Conservation (phyloP, 2,329 filamentous ascomycete genomes). For the Microascus cirrosus region DNA sequence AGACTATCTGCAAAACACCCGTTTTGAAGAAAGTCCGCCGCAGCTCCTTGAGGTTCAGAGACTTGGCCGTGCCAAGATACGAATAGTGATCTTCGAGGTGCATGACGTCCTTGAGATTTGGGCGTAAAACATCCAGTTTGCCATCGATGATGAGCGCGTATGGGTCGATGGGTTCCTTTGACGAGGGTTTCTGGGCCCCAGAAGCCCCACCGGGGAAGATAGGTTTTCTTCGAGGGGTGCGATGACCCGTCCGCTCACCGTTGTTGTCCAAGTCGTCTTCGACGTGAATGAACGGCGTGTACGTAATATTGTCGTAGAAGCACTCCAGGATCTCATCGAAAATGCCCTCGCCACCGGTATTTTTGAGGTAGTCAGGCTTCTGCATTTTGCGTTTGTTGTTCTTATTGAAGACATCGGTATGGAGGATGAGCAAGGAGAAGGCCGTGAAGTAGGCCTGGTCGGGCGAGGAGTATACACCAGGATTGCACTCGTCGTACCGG, state of each 20-base stretch:
- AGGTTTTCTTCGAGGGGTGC: conserved; percentile 60
- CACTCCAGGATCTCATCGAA: conserved; percentile 87
- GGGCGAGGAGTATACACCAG: conserved; percentile 79
- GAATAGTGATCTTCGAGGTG: conserved; percentile 84
- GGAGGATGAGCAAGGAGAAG: conserved; percentile 90
- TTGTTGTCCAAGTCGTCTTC: conserved; percentile 82
- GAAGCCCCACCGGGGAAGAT: conserved; percentile 55
- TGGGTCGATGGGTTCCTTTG: conserved; percentile 82
- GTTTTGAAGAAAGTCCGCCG: conserved; percentile 87
- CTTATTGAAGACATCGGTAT: conserved; percentile 99
- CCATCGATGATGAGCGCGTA: conserved; percentile 90
- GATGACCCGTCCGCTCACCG: conserved; percentile 58
- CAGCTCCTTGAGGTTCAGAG: conserved; percentile 68
- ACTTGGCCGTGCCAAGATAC: conserved; percentile 67
- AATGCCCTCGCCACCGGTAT: conserved; percentile 85
- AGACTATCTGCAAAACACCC: conserved; percentile 88
- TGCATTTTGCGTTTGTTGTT: conserved; percentile 99
- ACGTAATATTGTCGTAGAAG: conserved; percentile 97
- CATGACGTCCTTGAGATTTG: conserved; percentile 86
- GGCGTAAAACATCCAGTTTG: conserved; percentile 71
- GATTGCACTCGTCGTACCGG: conserved; percentile 95
- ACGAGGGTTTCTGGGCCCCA: conserved; percentile 31
- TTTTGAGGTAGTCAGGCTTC: conserved; percentile 88
- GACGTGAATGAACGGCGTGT: conserved; percentile 96
- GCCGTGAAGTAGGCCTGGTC: conserved; percentile 98